A percentile compares a stretch with the other conserved stretches of the same genome.
phyloP scores from a whole-genome alignment of 371 early-diverging fungal genomes.

The Phascolomyces articulosus region DNA sequence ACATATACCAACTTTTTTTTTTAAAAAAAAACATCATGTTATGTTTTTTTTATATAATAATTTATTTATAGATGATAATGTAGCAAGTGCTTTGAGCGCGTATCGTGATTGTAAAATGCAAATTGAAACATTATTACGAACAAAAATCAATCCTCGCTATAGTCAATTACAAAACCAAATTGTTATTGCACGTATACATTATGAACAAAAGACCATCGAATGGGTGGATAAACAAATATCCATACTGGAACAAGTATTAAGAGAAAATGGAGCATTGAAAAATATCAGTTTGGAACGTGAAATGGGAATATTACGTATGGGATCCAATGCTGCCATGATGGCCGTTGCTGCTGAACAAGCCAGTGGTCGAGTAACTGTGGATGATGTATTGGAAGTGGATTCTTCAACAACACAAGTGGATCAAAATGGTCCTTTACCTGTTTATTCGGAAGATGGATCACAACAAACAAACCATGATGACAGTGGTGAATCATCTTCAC shows the following conservation, averaged over 20 bases:
- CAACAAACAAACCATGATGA: not conserved
- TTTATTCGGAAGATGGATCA: conserved; percentile 25
- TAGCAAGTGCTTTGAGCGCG: conserved; percentile 25
- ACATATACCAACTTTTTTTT: too few relatives aligned
- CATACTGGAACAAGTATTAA: conserved; percentile 32
- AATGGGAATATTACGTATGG: conserved; percentile 40
- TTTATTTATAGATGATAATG: conserved; percentile 16
- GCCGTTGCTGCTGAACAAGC: conserved; percentile 37
- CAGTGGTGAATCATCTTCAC: conserved; percentile 2
- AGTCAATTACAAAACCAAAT: conserved; percentile 38
- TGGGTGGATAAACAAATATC: conserved; percentile 48
- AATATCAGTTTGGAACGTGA: conserved; percentile 38
- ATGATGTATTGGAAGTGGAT: conserved; percentile 45
- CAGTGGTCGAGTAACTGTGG: conserved; percentile 44
- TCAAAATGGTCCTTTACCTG: conserved; percentile 33
- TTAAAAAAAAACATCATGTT: too few relatives aligned
- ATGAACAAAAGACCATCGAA: conserved; percentile 45
- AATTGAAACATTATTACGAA: conserved; percentile 41
- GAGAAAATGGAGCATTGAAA: conserved; percentile 34
- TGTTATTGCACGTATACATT: conserved; percentile 30
- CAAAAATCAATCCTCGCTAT: conserved; percentile 40
- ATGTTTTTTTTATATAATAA: too few relatives aligned
- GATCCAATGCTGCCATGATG: conserved; percentile 46
- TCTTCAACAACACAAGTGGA: conserved; percentile 23
- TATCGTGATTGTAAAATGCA: conserved; percentile 42